Conservation (phyloP, 805 yeast species). For the Monosporozyma unispora region DNA sequence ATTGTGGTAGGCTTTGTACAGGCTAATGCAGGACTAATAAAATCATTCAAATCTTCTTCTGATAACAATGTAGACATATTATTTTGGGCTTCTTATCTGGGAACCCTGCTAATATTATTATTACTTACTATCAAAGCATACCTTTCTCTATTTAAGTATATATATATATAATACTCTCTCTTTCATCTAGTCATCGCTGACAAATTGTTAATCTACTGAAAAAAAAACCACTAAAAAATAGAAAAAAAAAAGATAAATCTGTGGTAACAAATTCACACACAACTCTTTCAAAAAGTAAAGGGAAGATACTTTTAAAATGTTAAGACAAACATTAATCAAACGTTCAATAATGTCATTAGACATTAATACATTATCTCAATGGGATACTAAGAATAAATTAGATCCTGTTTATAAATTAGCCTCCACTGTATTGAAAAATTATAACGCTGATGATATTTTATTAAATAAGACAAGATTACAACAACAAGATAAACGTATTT, state of each 20-base stretch:
- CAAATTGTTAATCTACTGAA: no score
- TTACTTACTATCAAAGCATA: no score
- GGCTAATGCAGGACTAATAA: constrained; percentile 88
- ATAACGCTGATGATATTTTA: constrained; percentile 29
- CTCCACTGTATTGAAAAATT: constrained; percentile 29
- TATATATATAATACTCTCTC: not conserved
- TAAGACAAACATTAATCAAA: not conserved
- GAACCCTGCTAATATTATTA: no score
- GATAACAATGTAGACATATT: constrained; percentile 80
- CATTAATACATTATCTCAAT: constrained; percentile 3
- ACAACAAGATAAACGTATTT: constrained; percentile 19
- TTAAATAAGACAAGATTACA: constrained; percentile 20
- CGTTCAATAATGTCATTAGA: not conserved
- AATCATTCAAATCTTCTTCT: constrained; percentile 88
- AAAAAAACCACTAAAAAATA: no score
- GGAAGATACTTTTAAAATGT: not conserved
- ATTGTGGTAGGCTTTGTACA: constrained; percentile 74
- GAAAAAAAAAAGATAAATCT: no score
- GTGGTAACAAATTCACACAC: no score
- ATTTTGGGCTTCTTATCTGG: no score
- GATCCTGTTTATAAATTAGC: constrained; percentile 30
- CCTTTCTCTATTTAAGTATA: not conserved
- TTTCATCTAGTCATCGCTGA: not conserved
- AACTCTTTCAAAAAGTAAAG: no score
- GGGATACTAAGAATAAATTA: constrained; percentile 22